Evolutionary conservation across 1,284 basidiomycete species (phyloP).

Genomic region (Ustilago loliicola): DNA sequence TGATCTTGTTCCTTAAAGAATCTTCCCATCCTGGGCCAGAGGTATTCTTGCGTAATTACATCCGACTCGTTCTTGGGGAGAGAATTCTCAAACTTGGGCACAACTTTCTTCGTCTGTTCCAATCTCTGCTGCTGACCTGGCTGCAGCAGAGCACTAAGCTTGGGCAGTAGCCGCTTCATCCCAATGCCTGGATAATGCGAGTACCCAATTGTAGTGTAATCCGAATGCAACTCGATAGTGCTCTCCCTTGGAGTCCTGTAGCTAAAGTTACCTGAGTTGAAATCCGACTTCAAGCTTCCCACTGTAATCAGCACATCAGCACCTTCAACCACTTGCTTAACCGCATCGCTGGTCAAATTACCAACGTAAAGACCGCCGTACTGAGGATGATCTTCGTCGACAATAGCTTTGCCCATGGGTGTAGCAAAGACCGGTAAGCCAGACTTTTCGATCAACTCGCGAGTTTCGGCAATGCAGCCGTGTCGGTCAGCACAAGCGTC

Average conservation of each 20-base stretch:
- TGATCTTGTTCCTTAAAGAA: constrained; percentile 78
- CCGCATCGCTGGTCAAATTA: constrained; percentile 71
- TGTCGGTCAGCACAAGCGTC: constrained; percentile 90
- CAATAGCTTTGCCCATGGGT: constrained; percentile 89
- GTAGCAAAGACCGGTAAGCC: constrained; percentile 74
- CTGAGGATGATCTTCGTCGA: constrained; percentile 83
- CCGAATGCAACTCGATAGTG: constrained; percentile 81
- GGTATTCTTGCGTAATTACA: constrained; percentile 70
- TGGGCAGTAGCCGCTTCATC: constrained; percentile 62
- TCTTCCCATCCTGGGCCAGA: constrained; percentile 85
- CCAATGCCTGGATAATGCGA: constrained; percentile 72
- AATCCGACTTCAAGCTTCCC: constrained; percentile 85
- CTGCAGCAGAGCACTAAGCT: constrained; percentile 46
- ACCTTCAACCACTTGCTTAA: constrained; percentile 82
- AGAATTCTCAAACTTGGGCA: constrained; percentile 37
- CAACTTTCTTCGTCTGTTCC: constrained; percentile 29
- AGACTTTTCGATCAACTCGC: constrained; percentile 79
- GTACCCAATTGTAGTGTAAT: constrained; percentile 68
- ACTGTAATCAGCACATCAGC: constrained; percentile 87
- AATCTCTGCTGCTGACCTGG: constrained; percentile 16
- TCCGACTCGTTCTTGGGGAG: constrained; percentile 23
- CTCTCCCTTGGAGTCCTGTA: constrained; percentile 52
- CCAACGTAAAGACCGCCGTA: constrained; percentile 83
- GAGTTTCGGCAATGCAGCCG: constrained; percentile 78
- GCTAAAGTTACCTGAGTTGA: constrained; percentile 84